These are phyloP conservation scores for Globisporangium carolinianum DNA, from an alignment of 352 stramenopile species.

Conservation along the genomic window DNA sequence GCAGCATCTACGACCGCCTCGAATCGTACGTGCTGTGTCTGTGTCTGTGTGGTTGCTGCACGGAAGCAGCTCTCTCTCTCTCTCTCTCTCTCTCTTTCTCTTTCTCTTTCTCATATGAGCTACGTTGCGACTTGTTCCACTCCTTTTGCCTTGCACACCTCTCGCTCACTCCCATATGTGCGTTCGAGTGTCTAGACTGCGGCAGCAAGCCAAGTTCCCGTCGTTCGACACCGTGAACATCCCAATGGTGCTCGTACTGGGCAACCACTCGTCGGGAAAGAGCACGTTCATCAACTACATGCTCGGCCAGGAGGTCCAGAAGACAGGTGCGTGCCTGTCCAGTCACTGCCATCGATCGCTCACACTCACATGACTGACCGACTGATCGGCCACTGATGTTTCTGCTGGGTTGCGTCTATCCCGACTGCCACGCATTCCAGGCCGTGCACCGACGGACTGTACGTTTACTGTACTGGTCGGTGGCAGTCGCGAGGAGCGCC, in stretches of 20 bases:
- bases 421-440: background rate
- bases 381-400: background rate
- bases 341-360: too few relatives aligned
- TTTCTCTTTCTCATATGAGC: background rate
- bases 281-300: slow-evolving; percentile 88
- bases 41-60: background rate
- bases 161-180: background rate
- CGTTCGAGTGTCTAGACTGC: slow-evolving; percentile 22
- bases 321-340: slow-evolving; percentile 31
- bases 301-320: slow-evolving; percentile 75
- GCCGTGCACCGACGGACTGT: slow-evolving; percentile 70
- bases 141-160: too few relatives aligned
- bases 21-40: slow-evolving; percentile 23
- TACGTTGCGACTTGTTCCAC: background rate
- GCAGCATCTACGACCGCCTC: slow-evolving; percentile 56
- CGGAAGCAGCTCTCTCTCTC: background rate
- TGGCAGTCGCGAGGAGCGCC: slow-evolving; percentile 55
- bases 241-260: slow-evolving; percentile 80
- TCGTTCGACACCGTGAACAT: slow-evolving; percentile 74
- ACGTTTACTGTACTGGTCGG: slow-evolving; percentile 80
- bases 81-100: background rate
- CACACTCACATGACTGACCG: too few relatives aligned
- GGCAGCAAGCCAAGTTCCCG: slow-evolving; percentile 63
- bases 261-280: slow-evolving; percentile 84
- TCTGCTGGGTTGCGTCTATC: background rate